Conservation (phyloP, 768 basidiomycete species). For the Hericium rajendrae region DNA sequence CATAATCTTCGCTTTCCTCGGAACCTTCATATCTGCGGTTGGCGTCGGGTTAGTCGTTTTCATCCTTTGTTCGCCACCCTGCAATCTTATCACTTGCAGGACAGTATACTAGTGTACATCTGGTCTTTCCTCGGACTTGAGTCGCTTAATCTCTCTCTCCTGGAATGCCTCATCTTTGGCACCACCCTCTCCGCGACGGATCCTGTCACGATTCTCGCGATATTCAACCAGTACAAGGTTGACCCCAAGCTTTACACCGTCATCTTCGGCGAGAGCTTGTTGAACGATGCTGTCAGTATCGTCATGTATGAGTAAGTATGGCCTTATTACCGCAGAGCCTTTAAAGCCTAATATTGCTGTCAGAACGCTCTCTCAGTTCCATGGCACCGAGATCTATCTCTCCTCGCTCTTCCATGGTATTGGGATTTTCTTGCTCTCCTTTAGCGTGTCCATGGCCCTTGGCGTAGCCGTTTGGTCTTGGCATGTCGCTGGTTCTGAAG, state of each 20-base stretch:
- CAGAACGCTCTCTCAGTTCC: conserved; percentile 88
- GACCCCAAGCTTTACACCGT: conserved; percentile 96
- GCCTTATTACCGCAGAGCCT: not conserved
- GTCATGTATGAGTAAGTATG: conserved; percentile 97
- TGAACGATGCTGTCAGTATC: conserved; percentile 99
- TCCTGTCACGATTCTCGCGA: conserved; percentile 94
- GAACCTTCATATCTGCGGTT: conserved; percentile 93
- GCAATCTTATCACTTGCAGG: conserved; percentile 37
- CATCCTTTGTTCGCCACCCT: not conserved
- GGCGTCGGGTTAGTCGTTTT: conserved; percentile 75
- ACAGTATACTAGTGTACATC: conserved; percentile 86
- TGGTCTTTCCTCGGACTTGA: conserved; percentile 92
- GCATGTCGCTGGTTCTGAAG: conserved; percentile 86
- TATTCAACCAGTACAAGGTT: conserved; percentile 97
- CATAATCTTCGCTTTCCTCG: conserved; percentile 84
- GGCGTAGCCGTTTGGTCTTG: conserved; percentile 88
- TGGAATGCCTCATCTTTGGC: conserved; percentile 95
- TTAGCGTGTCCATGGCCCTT: conserved; percentile 89
- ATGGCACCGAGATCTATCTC: conserved; percentile 78
- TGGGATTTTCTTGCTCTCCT: conserved; percentile 95
- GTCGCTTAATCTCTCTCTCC: conserved; percentile 70
- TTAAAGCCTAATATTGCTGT: not conserved
- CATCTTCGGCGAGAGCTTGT: conserved; percentile 93
- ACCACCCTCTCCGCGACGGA: conserved; percentile 96
- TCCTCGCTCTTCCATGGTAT: conserved; percentile 89